Conservation (phyloP, 805 yeast species). For the Tetrapisispora arboricola region DNA sequence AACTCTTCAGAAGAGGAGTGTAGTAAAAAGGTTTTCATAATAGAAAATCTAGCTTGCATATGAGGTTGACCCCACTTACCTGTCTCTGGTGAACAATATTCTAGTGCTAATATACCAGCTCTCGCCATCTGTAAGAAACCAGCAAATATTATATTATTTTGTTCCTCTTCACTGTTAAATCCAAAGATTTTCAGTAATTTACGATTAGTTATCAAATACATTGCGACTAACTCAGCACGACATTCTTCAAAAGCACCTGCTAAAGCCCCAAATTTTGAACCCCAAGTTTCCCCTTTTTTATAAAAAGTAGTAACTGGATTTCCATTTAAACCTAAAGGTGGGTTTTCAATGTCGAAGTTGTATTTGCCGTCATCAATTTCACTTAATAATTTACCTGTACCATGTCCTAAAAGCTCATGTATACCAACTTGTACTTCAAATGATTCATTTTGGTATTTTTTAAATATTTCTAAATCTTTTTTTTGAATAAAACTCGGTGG, state of each 20-base stretch:
- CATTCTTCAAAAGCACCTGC: conserved; percentile 91
- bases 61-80: conserved; percentile 92
- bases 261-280: conserved; percentile 67
- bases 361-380: conserved; percentile 51
- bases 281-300: conserved; percentile 83
- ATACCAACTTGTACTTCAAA: conserved; percentile 92
- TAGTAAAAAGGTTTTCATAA: conserved; percentile 61
- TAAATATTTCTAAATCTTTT: conserved; percentile 45
- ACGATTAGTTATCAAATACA: conserved; percentile 63
- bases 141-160: conserved; percentile 51
- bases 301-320: conserved; percentile 60
- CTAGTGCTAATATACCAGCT: conserved; percentile 76
- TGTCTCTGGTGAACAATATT: conserved; percentile 76
- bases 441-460: conserved; percentile 66
- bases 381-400: conserved; percentile 70
- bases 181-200: conserved; percentile 67
- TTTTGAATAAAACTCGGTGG: conserved; percentile 56
- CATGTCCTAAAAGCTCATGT: conserved; percentile 86
- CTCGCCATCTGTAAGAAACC: conserved; percentile 78
- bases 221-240: conserved; percentile 84
- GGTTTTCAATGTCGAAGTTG: conserved; percentile 58
- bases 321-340: conserved; percentile 53
- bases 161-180: conserved; percentile 44
- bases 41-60: conserved; percentile 86
- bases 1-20: conserved; percentile 46